Evolutionary conservation across 2,329 filamentous ascomycete genomes (phyloP).

Genomic region (Fusarium protoensiforme): DNA sequence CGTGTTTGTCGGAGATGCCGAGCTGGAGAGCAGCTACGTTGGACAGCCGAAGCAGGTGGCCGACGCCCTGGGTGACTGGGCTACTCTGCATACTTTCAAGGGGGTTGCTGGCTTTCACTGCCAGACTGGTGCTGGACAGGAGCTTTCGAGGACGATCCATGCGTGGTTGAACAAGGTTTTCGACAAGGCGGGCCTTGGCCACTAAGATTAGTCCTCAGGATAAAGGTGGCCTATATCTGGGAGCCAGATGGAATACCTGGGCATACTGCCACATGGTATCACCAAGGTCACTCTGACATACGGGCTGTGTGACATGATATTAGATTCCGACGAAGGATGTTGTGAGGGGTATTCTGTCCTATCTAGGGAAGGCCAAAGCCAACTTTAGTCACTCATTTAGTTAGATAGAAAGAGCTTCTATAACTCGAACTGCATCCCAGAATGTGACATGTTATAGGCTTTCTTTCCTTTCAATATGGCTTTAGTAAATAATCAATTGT

Average conservation of each 20-base stretch:
- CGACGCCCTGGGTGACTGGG: conserved; percentile 19
- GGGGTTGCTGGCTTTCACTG: conserved; percentile 26
- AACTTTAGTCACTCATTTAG: neutral
- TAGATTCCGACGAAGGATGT: neutral
- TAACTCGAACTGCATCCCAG: neutral
- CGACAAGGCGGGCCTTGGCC: neutral
- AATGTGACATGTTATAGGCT: neutral
- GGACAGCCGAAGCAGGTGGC: conserved; percentile 19
- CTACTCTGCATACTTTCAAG: conserved; percentile 16
- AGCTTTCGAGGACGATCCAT: conserved; percentile 15
- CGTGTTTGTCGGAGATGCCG: conserved; percentile 20
- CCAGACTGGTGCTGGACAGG: conserved; percentile 23
- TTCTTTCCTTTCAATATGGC: neutral
- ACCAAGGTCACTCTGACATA: neutral
- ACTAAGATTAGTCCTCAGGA: neutral
- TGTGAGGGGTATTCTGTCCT: neutral
- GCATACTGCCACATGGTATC: neutral
- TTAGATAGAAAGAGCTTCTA: neutral
- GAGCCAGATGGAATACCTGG: neutral
- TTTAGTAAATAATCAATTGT: too few relatives aligned
- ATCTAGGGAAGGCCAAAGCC: neutral
- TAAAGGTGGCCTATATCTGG: neutral
- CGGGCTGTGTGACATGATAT: neutral
- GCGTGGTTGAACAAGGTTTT: conserved; percentile 20
- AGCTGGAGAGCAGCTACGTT: neutral